Percentiles rank a stretch among this genome's conserved stretches.
Evolutionary conservation across 2,329 filamentous ascomycete species (phyloP).

Genomic region (Fusarium oligoseptatum): DNA sequence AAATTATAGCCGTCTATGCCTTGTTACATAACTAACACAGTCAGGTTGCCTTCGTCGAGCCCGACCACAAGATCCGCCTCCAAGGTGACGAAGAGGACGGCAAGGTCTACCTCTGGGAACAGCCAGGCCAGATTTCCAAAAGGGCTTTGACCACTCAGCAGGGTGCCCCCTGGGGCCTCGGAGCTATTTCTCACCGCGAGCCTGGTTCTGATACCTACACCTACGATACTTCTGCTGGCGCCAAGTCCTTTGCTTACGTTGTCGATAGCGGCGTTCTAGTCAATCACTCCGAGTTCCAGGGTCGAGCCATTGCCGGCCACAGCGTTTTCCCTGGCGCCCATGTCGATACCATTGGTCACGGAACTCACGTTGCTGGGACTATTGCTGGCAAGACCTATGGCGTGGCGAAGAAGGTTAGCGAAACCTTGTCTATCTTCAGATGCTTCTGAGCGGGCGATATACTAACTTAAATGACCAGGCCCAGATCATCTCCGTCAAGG

Average conservation of each 20-base stretch:
- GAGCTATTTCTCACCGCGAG: constrained; percentile 24
- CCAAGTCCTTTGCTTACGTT: constrained; percentile 29
- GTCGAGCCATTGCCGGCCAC: constrained; percentile 21
- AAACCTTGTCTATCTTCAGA: too few species aligned
- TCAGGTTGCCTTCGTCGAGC: constrained; percentile 40
- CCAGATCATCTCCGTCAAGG: constrained; percentile 58
- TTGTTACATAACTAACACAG: background rate
- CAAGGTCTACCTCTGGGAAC: constrained; percentile 9
- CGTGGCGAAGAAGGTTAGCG: constrained; percentile 52
- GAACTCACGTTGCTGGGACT: constrained; percentile 11
- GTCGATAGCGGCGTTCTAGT: constrained; percentile 24
- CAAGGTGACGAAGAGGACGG: background rate
- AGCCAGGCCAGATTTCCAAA: background rate
- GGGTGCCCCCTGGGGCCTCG: constrained; percentile 26
- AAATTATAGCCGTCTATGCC: constrained; percentile 26
- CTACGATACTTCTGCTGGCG: constrained; percentile 28
- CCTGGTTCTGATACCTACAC: constrained; percentile 22
- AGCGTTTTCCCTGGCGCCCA: constrained; percentile 13
- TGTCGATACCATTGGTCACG: constrained; percentile 25
- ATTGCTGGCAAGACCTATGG: constrained; percentile 42
- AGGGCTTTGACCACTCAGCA: background rate
- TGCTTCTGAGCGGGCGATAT: too few species aligned
- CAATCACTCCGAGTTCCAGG: constrained; percentile 28
- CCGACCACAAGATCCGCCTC: constrained; percentile 13
- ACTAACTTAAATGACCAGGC: too few species aligned